Percentiles rank a stretch among this genome's conserved stretches.
Conservation (phyloP, 2,329 filamentous ascomycete genomes). For the Aspergillus calidoustus region DNA sequence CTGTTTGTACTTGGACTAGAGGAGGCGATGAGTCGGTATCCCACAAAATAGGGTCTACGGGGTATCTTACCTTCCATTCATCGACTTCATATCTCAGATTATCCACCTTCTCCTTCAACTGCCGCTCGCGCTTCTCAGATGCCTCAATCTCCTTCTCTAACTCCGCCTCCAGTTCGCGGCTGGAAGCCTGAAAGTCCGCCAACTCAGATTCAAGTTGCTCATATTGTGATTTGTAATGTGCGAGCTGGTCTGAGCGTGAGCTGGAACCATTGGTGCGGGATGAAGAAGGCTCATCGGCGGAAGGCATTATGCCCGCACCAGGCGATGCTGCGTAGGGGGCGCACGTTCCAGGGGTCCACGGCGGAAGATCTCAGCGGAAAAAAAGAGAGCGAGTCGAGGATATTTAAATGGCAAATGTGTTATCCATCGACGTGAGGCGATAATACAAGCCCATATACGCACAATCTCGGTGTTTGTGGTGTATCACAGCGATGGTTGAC, state of each 20-base stretch:
- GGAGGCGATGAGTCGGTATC: conserved; percentile 2
- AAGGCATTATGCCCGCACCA: conserved; percentile 41
- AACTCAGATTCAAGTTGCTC: conserved; percentile 90
- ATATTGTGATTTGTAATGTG: conserved; percentile 96
- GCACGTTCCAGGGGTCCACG: conserved; percentile 27
- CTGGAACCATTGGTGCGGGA: conserved; percentile 46
- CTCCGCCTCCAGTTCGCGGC: conserved; percentile 90
- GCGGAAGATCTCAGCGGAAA: conserved; percentile 17
- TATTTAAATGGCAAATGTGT: background rate
- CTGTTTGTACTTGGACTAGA: conserved; percentile 91
- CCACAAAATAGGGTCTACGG: background rate
- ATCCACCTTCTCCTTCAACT: conserved; percentile 85
- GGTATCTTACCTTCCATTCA: conserved; percentile 84
- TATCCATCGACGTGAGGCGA: conserved; percentile 7
- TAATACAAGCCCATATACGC: conserved; percentile 18
- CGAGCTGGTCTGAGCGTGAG: conserved; percentile 72
- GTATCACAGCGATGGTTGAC: conserved; percentile 22
- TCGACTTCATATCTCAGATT: conserved; percentile 85
- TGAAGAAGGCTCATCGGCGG: conserved; percentile 42
- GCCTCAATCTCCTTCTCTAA: conserved; percentile 95
- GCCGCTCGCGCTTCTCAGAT: conserved; percentile 88
- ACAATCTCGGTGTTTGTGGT: conserved; percentile 17
- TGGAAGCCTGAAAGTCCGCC: conserved; percentile 90
- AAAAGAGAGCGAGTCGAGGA: conserved; percentile 13
- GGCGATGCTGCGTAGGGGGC: conserved; percentile 22